These are phyloP conservation scores for Xylaria castorea DNA, from an alignment of 495 filamentous ascomycete genomes.

Conservation along the genomic window DNA sequence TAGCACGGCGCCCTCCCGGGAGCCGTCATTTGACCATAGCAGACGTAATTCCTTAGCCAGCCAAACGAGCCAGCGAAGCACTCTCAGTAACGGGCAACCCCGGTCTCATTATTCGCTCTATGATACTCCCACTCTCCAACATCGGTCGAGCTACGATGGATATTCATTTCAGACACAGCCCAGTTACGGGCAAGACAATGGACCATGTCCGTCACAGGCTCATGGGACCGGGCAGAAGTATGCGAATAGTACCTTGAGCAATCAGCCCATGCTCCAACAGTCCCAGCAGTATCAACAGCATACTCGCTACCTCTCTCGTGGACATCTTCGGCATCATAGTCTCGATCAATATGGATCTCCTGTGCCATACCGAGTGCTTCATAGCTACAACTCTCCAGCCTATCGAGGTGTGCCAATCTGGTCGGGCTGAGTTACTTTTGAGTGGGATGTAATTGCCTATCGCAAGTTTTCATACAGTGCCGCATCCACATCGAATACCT, in stretches of 20 bases:
- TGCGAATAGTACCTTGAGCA: conserved; percentile 41
- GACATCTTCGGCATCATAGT: conserved; percentile 49
- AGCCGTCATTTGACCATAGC: conserved; percentile 38
- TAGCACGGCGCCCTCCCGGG: conserved; percentile 35
- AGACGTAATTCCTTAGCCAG: conserved; percentile 40
- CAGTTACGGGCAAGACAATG: conserved; percentile 32
- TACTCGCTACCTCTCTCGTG: conserved; percentile 43
- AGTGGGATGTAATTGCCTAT: neutral
- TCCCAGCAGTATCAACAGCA: conserved; percentile 40
- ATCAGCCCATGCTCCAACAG: conserved; percentile 39
- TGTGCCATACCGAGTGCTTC: conserved; percentile 51
- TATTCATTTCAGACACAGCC: conserved; percentile 36
- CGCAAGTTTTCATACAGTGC: neutral
- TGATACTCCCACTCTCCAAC: conserved; percentile 39
- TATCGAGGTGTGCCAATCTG: conserved; percentile 55
- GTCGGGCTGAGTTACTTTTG: conserved; percentile 38
- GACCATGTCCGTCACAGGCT: conserved; percentile 43
- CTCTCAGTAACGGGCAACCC: conserved; percentile 27
- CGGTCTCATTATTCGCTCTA: conserved; percentile 35
- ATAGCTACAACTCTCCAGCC: conserved; percentile 58
- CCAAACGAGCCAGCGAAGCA: conserved; percentile 37
- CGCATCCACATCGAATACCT: neutral
- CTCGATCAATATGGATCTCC: conserved; percentile 39
- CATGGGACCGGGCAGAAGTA: conserved; percentile 43
- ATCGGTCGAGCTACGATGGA: conserved; percentile 52